Conservation (phyloP, 1,139 yeast genomes). For the Pneumocystis murina region DNA sequence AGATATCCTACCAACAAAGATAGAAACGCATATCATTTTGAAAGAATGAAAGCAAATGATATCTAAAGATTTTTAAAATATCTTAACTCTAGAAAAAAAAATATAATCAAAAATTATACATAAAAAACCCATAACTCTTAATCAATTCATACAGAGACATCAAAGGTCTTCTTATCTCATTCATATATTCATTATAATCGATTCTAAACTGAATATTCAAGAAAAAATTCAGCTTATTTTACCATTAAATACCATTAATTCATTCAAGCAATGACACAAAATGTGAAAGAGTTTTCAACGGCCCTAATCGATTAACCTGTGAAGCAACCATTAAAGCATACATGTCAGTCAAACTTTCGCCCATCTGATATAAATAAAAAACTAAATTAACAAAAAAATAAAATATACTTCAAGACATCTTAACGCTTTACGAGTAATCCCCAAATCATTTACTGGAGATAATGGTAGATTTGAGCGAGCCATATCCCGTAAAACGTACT, state of each 20-base stretch:
- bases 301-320: slow-evolving; percentile 3
- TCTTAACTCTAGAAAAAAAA: too few relatives aligned
- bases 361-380: not conserved
- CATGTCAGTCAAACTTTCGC: slow-evolving; percentile 7
- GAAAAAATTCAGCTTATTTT: not conserved
- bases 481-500: slow-evolving; percentile 4
- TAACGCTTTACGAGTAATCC: slow-evolving; percentile 4
- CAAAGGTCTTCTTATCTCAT: too few relatives aligned
- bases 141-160: too few relatives aligned
- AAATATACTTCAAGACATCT: slow-evolving; percentile 5
- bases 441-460: slow-evolving; percentile 4
- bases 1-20: too few relatives aligned
- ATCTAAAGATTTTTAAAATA: too few relatives aligned
- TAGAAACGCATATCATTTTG: too few relatives aligned
- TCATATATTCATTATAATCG: too few relatives aligned
- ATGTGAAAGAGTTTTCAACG: slow-evolving; percentile 2
- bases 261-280: not conserved
- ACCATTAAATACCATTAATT: not conserved
- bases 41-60: too few relatives aligned
- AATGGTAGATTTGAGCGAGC: not conserved
- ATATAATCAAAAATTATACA: too few relatives aligned
- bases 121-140: too few relatives aligned
- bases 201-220: too few relatives aligned
- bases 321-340: slow-evolving; percentile 8
- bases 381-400: not conserved